These are phyloP conservation scores for Yamadazyma buinensis DNA, from an alignment of 1,139 yeast species.

Conservation along the genomic window DNA sequence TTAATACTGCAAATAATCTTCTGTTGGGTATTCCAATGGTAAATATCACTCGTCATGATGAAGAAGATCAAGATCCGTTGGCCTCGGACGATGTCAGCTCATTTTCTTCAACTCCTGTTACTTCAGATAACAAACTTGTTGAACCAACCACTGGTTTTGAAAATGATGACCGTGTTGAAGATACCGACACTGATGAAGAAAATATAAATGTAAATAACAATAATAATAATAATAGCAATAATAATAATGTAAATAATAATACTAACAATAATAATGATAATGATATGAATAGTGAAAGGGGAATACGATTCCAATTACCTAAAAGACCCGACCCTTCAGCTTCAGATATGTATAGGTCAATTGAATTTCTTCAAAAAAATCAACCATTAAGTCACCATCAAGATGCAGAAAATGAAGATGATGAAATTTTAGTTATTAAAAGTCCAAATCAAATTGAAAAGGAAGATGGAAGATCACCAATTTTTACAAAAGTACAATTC, in stretches of 20 bases:
- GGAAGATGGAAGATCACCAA: constrained; percentile 26
- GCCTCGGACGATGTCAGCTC: not conserved
- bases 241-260: constrained; percentile 23
- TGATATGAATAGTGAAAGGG: not conserved
- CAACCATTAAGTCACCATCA: constrained; percentile 1
- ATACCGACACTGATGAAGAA: constrained; percentile 19
- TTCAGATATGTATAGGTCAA: constrained; percentile 78
- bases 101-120: not conserved
- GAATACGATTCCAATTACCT: constrained; percentile 39
- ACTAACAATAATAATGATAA: not conserved
- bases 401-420: constrained; percentile 11
- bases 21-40: constrained; percentile 20
- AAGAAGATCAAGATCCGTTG: not conserved
- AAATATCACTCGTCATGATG: not conserved
- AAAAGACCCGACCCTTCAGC: constrained; percentile 60
- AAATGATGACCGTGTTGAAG: not conserved
- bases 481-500: constrained; percentile 29
- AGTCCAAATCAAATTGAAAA: constrained; percentile 73
- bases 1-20: constrained; percentile 38
- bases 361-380: constrained; percentile 61
- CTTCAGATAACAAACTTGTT: not conserved
- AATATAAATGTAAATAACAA: constrained; percentile 15
- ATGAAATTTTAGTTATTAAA: constrained; percentile 68
- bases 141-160: not conserved
- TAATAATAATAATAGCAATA: constrained; percentile 25